A percentile compares a stretch with the other conserved stretches of the same genome.
Conservation (phyloP, 345 rosid species). For the Hypericum androsaemum region DNA sequence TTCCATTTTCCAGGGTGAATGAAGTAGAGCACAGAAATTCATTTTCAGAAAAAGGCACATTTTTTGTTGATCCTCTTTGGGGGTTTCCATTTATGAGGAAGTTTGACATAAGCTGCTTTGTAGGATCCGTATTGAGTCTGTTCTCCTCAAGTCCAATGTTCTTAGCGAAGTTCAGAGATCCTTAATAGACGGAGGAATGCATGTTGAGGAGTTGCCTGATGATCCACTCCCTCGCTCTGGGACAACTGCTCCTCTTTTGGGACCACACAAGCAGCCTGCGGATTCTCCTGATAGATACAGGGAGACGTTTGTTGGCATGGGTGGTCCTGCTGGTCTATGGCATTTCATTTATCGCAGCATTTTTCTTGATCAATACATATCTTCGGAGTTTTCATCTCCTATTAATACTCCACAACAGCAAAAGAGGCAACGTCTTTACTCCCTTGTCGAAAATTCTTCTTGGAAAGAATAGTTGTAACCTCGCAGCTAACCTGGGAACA, state of each 20-base stretch:
- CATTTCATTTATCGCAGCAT: conserved; percentile 96
- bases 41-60: no score
- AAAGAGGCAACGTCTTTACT: conserved; percentile 45
- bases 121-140: conserved; percentile 72
- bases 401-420: conserved; percentile 60
- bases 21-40: no score
- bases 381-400: conserved; percentile 87
- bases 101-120: conserved; percentile 16
- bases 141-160: conserved; percentile 79
- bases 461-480: conserved; percentile 3
- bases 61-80: background rate
- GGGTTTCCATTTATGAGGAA: conserved; percentile 6
- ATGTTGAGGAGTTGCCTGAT: conserved; percentile 69
- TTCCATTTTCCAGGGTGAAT: no score
- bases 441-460: background rate
- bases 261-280: conserved; percentile 31
- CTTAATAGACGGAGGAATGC: conserved; percentile 86
- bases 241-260: conserved; percentile 33
- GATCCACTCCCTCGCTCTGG: conserved; percentile 48
- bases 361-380: conserved; percentile 82
- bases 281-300: conserved; percentile 40
- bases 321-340: conserved; percentile 97
- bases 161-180: conserved; percentile 85
- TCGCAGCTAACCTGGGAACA: conserved; percentile 9
- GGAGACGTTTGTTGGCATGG: conserved; percentile 54